A percentile compares a stretch with the other conserved stretches of the same genome.
Conservation (phyloP, 1,284 basidiomycete species). For the Irpex rosettiformis region DNA sequence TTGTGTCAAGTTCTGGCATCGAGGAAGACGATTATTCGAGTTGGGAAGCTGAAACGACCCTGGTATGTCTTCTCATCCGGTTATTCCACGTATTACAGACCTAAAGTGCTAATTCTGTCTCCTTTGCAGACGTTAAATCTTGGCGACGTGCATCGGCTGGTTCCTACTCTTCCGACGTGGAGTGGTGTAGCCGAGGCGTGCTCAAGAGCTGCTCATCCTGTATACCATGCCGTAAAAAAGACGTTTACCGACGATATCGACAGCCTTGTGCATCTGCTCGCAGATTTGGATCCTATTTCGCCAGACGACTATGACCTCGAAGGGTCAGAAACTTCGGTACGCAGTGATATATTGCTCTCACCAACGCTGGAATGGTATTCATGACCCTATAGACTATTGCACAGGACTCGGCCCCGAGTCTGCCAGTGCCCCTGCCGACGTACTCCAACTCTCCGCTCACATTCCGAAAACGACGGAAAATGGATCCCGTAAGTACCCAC, state of each 20-base stretch:
- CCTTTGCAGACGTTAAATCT: slow-evolving; percentile 23
- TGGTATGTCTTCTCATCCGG: slow-evolving; percentile 10
- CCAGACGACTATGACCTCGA: slow-evolving; percentile 5
- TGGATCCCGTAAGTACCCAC: slow-evolving; percentile 6
- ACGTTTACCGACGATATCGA: slow-evolving; percentile 28
- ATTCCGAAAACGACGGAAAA: slow-evolving; percentile 6
- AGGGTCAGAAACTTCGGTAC: not conserved
- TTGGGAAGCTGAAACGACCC: slow-evolving; percentile 12
- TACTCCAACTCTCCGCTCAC: not conserved
- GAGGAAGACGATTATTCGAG: slow-evolving; percentile 5
- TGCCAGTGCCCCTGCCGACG: too few species aligned
- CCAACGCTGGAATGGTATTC: not conserved
- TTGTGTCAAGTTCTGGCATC: not conserved
- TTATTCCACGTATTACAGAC: not conserved
- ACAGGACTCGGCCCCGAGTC: slow-evolving; percentile 10
- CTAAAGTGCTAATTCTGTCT: too few species aligned
- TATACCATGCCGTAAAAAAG: slow-evolving; percentile 22
- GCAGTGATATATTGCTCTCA: not conserved
- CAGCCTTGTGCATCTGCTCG: slow-evolving; percentile 25
- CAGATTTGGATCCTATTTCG: slow-evolving; percentile 20
- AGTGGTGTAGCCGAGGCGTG: slow-evolving; percentile 24
- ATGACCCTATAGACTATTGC: slow-evolving; percentile 4
- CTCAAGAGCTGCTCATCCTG: slow-evolving; percentile 24
- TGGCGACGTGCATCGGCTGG: slow-evolving; percentile 22
- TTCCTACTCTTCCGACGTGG: slow-evolving; percentile 26